A percentile compares a stretch with the other conserved stretches of the same genome.
phyloP scores from a whole-genome alignment of 2,329 filamentous ascomycete genomes.

The Beauveria sp. region DNA sequence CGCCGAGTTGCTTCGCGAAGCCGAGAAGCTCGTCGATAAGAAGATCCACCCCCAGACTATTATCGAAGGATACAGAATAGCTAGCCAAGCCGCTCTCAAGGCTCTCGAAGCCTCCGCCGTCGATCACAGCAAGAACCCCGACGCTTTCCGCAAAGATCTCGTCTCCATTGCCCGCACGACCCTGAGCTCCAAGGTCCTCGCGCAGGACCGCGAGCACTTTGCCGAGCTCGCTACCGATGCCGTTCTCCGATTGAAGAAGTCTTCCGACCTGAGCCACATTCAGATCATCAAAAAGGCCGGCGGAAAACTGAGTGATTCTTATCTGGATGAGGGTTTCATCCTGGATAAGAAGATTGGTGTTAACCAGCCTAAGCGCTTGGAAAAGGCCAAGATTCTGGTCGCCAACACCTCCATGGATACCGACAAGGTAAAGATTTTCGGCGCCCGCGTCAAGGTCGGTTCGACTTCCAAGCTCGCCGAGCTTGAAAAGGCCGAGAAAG shows the following conservation, averaged over 20 bases:
- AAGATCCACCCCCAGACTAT: conserved; percentile 99
- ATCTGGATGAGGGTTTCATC: conserved; percentile 96
- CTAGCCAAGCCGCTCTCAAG: conserved; percentile 76
- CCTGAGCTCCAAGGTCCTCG: conserved; percentile 91
- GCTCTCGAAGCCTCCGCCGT: conserved; percentile 79
- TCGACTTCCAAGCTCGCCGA: conserved; percentile 97
- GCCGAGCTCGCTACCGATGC: conserved; percentile 84
- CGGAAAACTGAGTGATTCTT: conserved; percentile 94
- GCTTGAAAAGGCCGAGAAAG: conserved; percentile 92
- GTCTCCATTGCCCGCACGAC: conserved; percentile 89
- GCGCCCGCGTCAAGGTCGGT: conserved; percentile 91
- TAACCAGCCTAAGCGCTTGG: conserved; percentile 93
- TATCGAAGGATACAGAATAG: conserved; percentile 98
- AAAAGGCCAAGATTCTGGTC: conserved; percentile 96
- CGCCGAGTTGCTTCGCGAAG: conserved; percentile 89
- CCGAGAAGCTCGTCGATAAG: conserved; percentile 93
- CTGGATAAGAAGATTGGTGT: conserved; percentile 98
- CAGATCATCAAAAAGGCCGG: conserved; percentile 99
- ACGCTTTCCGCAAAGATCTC: conserved; percentile 83
- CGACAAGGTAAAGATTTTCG: conserved; percentile 99
- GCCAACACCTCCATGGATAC: conserved; percentile 99
- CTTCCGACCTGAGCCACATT: conserved; percentile 91
- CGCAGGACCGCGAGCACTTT: conserved; percentile 90
- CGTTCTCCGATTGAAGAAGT: conserved; percentile 80
- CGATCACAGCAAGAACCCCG: conserved; percentile 77